These are phyloP conservation scores for Colletotrichum sp. DNA, from an alignment of 2,329 filamentous ascomycete species.

Conservation along the genomic window DNA sequence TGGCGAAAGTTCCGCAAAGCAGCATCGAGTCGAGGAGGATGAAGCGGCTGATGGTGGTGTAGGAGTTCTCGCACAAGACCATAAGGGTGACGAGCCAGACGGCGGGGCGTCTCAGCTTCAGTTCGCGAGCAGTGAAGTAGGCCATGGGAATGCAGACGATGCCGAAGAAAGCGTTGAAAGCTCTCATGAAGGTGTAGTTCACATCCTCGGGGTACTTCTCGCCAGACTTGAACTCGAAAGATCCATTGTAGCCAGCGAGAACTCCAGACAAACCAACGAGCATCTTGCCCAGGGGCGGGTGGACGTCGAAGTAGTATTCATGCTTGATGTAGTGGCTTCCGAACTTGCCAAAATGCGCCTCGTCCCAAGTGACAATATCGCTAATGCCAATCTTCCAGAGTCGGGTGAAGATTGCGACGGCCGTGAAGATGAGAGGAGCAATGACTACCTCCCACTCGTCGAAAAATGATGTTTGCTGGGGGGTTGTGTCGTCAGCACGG, in stretches of 20 bases:
- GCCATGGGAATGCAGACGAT: slow-evolving; percentile 91
- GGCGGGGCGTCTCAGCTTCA: slow-evolving; percentile 83
- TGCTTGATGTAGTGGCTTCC: slow-evolving; percentile 98
- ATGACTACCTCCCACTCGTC: slow-evolving; percentile 68
- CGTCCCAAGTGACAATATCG: slow-evolving; percentile 71
- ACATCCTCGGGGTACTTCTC: slow-evolving; percentile 93
- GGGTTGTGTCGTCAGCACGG: slow-evolving; percentile 25
- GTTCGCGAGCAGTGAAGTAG: slow-evolving; percentile 91
- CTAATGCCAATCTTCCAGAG: slow-evolving; percentile 74
- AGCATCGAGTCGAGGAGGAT: slow-evolving; percentile 99
- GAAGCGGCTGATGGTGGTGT: slow-evolving; percentile 97
- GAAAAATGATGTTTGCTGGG: slow-evolving; percentile 60
- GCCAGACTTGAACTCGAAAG: slow-evolving; percentile 99
- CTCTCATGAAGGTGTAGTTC: slow-evolving; percentile 97
- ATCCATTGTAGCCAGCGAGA: slow-evolving; percentile 96
- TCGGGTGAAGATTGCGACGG: slow-evolving; percentile 69
- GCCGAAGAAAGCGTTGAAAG: slow-evolving; percentile 96
- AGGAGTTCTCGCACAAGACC: slow-evolving; percentile 99
- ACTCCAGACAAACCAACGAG: slow-evolving; percentile 96
- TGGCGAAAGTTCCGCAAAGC: slow-evolving; percentile 97
- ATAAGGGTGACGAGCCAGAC: slow-evolving; percentile 96
- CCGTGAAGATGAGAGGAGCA: slow-evolving; percentile 65
- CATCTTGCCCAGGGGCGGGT: slow-evolving; percentile 97
- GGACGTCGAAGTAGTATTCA: slow-evolving; percentile 94
- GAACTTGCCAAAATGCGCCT: slow-evolving; percentile 89